Conservation (phyloP, 164 flowering plant genomes). For the Sextonia rubra region DNA sequence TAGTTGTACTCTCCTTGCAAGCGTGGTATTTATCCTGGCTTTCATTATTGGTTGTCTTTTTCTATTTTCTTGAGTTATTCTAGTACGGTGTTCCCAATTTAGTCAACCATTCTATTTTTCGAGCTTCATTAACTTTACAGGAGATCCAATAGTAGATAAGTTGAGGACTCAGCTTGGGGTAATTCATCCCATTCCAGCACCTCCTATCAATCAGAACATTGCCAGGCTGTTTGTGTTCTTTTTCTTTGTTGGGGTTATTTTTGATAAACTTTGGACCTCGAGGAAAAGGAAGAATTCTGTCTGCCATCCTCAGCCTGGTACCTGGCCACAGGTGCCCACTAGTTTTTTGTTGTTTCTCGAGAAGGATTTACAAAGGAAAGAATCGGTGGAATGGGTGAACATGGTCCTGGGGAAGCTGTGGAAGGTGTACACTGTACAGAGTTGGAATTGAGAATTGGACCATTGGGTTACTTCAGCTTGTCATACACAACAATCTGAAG, state of each 20-base stretch:
- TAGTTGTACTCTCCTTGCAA: too few relatives aligned
- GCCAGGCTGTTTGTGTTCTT: constrained; percentile 75
- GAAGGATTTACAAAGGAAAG: constrained; percentile 91
- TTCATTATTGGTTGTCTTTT: too few relatives aligned
- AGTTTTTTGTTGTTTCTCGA: constrained; percentile 74
- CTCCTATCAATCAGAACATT: constrained; percentile 58
- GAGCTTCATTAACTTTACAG: constrained; percentile 49
- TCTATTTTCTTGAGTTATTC: too few relatives aligned
- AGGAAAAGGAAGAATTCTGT: constrained; percentile 41
- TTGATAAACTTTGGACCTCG: constrained; percentile 83
- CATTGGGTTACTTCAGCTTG: constrained; percentile 88
- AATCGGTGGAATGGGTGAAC: constrained; percentile 98
- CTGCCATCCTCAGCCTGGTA: constrained; percentile 30
- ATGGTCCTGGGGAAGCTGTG: constrained; percentile 97
- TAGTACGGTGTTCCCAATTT: too few relatives aligned
- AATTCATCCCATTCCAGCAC: constrained; percentile 90
- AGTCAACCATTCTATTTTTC: constrained; percentile 12
- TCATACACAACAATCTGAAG: constrained; percentile 70
- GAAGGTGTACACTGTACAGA: constrained; percentile 94
- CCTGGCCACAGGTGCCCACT: constrained; percentile 76
- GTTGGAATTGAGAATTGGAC: constrained; percentile 84
- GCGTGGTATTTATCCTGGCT: too few relatives aligned
- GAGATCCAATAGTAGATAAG: constrained; percentile 86
- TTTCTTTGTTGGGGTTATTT: constrained; percentile 86
- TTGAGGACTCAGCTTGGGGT: constrained; percentile 85